phyloP scores from a whole-genome alignment of 441 rosid genomes.

The Corymbia citriodora region DNA sequence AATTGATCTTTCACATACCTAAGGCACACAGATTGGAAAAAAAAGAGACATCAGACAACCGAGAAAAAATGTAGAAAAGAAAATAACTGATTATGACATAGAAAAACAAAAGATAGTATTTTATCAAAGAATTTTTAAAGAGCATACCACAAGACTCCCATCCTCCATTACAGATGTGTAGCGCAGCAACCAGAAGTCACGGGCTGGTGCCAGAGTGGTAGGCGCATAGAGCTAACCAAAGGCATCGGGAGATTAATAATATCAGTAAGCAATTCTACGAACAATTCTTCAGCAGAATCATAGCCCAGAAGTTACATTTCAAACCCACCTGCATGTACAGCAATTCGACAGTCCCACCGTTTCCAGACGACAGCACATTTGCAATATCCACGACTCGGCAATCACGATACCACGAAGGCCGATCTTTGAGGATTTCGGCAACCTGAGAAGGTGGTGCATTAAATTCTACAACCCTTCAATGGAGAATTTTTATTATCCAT shows the following conservation, averaged over 20 bases:
- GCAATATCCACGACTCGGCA: slow-evolving; percentile 59
- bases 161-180: slow-evolving; percentile 73
- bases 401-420: slow-evolving; percentile 59
- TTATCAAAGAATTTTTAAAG: background rate
- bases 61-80: background rate
- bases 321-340: slow-evolving; percentile 60
- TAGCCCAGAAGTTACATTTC: background rate
- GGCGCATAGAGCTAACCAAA: slow-evolving; percentile 54
- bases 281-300: background rate
- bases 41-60: background rate
- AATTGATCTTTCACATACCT: slow-evolving; percentile 65
- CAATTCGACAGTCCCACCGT: slow-evolving; percentile 64
- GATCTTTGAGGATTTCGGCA: slow-evolving; percentile 68
- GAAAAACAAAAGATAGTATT: background rate
- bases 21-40: background rate
- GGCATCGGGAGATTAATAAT: background rate
- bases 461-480: background rate
- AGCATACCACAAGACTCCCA: slow-evolving; percentile 68
- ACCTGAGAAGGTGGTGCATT: slow-evolving; percentile 26
- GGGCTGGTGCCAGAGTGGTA: slow-evolving; percentile 73
- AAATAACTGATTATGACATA: background rate
- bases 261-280: background rate
- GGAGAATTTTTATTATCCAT: background rate
- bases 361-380: slow-evolving; percentile 58
- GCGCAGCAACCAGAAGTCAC: slow-evolving; percentile 76